Evolutionary conservation across 306 rosid species (phyloP), one percentile per base, ranked within the genome.

Genomic region (Cyamopsis tetragonoloba): DNA sequence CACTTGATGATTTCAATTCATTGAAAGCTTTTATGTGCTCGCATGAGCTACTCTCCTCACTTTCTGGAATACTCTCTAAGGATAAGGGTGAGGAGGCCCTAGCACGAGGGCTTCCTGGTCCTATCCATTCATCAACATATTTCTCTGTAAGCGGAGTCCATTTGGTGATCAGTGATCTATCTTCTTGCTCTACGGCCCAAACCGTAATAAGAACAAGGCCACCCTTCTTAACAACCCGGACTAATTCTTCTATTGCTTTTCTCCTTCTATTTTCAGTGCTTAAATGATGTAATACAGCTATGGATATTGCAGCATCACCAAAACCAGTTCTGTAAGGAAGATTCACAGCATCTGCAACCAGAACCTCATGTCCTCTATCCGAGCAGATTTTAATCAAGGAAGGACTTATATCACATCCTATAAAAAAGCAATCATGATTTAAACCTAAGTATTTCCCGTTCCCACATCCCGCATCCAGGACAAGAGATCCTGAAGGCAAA

Each of bases 141-240:
- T 86, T 89, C 43, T 83, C 76, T 7, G 79, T 12, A 57, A 90
- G 91, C 22, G 99, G 96, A 65, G 93, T 90, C 99, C 97, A 93
- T 75, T 86, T 93, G 32, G 80, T 70, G 67, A 86, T 9, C 82
- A 88, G 71, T 12, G 84, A 79, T 46, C 66, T 73, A 79, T 93
- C 96, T 83, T 93, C 96, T 72, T 93, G 99, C 34, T 93, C 99
- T 18, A 75, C 96, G 59, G 99, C 99, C 97, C 97, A 93, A 71
- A 93, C 97, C 23, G 99, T 93, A 34, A 93, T 88, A 68, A 93
- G 74, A 75, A 90, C 90, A 55, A 83, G 79, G 28, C 97, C 96
- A 77, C 96, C 99, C 85, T 82, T 93, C 67, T 77, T 90, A 74
- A 90, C 99, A 77, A 80, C 85, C n/a, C 96, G 84, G n/a, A 93